These are phyloP conservation scores for Phytophthora cactorum DNA, from an alignment of 352 stramenopile species.

Conservation along the genomic window DNA sequence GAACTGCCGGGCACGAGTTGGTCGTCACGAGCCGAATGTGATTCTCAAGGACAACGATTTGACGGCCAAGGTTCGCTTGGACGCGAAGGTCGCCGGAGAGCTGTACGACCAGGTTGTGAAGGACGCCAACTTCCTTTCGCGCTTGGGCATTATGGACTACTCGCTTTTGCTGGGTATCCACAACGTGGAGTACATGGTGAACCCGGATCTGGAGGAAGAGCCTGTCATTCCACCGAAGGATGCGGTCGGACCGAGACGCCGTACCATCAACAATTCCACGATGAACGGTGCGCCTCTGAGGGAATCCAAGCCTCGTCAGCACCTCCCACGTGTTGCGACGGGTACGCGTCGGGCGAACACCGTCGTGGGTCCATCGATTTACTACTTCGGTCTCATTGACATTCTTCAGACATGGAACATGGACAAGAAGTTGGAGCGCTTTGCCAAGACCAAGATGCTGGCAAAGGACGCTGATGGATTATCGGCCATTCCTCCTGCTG, in stretches of 20 bases:
- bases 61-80: constrained; percentile 81
- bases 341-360: constrained; percentile 85
- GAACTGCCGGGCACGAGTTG: constrained; percentile 75
- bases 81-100: constrained; percentile 76
- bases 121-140: constrained; percentile 87
- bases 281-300: constrained; percentile 42
- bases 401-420: constrained; percentile 92
- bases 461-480: constrained; percentile 82
- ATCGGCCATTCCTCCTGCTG: constrained; percentile 76
- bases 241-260: constrained; percentile 33
- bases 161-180: constrained; percentile 90
- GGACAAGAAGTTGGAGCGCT: constrained; percentile 91
- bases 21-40: constrained; percentile 85
- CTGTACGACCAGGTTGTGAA: constrained; percentile 87
- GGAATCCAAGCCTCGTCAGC: constrained; percentile 42
- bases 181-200: constrained; percentile 90
- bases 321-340: constrained; percentile 62
- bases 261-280: constrained; percentile 45
- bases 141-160: constrained; percentile 93
- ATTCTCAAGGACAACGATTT: constrained; percentile 91
- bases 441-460: constrained; percentile 87
- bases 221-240: constrained; percentile 36
- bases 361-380: constrained; percentile 86
- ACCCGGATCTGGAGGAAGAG: constrained; percentile 72
- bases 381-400: constrained; percentile 91